A percentile compares a stretch with the other conserved stretches of the same genome.
These are phyloP conservation scores for Botrytis squamosa DNA, from an alignment of 2,329 filamentous ascomycete species.

Conservation along the genomic window DNA sequence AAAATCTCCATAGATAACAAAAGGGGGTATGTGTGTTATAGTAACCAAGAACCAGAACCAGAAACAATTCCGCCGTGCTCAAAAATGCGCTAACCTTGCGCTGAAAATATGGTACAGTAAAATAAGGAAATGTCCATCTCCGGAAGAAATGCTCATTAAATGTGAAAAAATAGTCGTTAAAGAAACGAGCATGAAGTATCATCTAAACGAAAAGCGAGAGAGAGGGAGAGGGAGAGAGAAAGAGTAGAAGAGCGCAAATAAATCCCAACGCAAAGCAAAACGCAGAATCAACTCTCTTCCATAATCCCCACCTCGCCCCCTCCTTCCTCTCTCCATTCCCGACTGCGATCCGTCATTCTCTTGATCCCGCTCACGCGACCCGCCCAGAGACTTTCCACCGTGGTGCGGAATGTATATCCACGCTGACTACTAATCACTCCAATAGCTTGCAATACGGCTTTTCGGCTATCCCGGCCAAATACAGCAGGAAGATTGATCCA, in stretches of 20 bases:
- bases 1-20: neutral
- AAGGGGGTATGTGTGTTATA: slow-evolving; percentile 14
- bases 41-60: neutral
- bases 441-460: slow-evolving; percentile 93
- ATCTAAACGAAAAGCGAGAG: neutral
- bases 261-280: neutral
- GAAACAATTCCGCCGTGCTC: neutral
- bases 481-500: slow-evolving; percentile 98
- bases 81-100: slow-evolving; percentile 10
- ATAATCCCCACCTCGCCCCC: slow-evolving; percentile 38
- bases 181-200: neutral
- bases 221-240: neutral
- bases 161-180: neutral
- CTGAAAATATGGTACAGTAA: slow-evolving; percentile 6
- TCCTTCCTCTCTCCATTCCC: slow-evolving; percentile 86
- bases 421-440: slow-evolving; percentile 94
- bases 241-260: neutral
- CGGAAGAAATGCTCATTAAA: neutral
- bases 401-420: slow-evolving; percentile 88
- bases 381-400: slow-evolving; percentile 88
- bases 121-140: neutral
- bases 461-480: slow-evolving; percentile 89
- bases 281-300: slow-evolving; percentile 35
- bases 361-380: slow-evolving; percentile 78
- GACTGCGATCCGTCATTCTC: slow-evolving; percentile 75